Evolutionary conservation across 257 asterid genomes (phyloP).

Genomic region (Prunella vulgaris): DNA sequence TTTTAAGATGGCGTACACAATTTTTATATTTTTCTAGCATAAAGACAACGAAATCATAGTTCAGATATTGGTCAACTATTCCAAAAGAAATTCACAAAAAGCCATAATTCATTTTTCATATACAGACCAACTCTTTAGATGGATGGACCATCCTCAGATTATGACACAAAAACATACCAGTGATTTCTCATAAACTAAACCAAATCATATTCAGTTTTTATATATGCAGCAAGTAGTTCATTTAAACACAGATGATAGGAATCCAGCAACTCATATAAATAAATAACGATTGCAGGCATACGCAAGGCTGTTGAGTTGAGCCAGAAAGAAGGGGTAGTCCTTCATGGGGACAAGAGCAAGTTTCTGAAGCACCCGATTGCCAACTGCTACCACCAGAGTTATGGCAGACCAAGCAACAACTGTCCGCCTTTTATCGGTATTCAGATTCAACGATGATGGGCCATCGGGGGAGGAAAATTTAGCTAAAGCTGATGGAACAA

Average conservation of each 20-base stretch:
- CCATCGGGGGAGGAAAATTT: not conserved
- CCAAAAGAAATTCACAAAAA: not conserved
- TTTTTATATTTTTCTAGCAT: too few species aligned
- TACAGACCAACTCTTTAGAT: not conserved
- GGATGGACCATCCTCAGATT: not conserved
- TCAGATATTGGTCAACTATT: not conserved
- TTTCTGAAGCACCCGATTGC: constrained; percentile 66
- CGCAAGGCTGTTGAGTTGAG: constrained; percentile 67
- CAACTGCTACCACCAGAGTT: constrained; percentile 42
- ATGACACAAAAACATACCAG: not conserved
- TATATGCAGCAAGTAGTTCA: not conserved
- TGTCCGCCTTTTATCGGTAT: constrained; percentile 11
- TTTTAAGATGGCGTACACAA: too few species aligned
- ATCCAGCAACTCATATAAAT: not conserved
- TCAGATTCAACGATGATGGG: constrained; percentile 4
- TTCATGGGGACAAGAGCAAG: constrained; percentile 84
- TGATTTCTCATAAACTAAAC: not conserved
- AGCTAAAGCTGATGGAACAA: constrained; percentile 17
- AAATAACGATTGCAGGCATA: constrained; percentile 7
- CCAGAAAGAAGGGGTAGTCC: constrained; percentile 67
- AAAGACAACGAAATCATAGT: not conserved
- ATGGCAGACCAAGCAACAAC: constrained; percentile 40
- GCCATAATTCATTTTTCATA: not conserved
- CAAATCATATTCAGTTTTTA: not conserved
- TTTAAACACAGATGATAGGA: not conserved